Evolutionary conservation across 331 rosid species (phyloP), one percentile per base, ranked within the genome.

Genomic region (Spiraea crenata): DNA sequence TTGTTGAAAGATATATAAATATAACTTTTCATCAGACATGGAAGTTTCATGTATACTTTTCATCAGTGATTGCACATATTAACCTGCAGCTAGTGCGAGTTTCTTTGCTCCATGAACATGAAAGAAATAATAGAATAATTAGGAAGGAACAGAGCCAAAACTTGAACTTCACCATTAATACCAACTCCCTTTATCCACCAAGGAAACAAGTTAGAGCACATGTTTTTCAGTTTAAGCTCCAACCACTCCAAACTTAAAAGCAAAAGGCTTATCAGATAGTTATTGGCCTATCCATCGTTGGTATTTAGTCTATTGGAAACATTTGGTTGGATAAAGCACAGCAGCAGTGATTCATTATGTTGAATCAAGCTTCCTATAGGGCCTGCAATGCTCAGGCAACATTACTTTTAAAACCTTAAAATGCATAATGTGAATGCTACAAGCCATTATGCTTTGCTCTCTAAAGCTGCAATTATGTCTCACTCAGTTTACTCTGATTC

Each of bases 291-390:
- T 57, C 58, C 52, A 45, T 3, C 47, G 60, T 20, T 55, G 19
- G 3, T 57, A 37, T 38, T 31, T 57, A 9, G 17, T 35, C 34
- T 3, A 12, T 76, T 41, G 46, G 88, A 77, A 76, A 84, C 92
- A 88, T 60, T 19, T 73, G 73, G 93, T 82, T 77, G 69, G 85
- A 63, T 84, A 82, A 86, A 90, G 76, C 61, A 77, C 76, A 86
- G 70, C 96, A 86, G 35, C 82, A 82, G 76, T n/a, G 48, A 82
- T 70, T 74, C 80, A 47, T 70, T 37, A 40, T 55, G 80, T 82
- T 77, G 38, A 83, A 83, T 70, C 39, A 83, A 74, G 58, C 81
- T 70, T 56, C 55, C 48, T 2, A 74, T 38, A 78, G 44, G 48
- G 61, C 60, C 72, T 56, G 57, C 57, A 63, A 59, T 74, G 20